phyloP scores from a whole-genome alignment of 2,329 filamentous ascomycete genomes.

The Neopestalotiopsis clavispora region DNA sequence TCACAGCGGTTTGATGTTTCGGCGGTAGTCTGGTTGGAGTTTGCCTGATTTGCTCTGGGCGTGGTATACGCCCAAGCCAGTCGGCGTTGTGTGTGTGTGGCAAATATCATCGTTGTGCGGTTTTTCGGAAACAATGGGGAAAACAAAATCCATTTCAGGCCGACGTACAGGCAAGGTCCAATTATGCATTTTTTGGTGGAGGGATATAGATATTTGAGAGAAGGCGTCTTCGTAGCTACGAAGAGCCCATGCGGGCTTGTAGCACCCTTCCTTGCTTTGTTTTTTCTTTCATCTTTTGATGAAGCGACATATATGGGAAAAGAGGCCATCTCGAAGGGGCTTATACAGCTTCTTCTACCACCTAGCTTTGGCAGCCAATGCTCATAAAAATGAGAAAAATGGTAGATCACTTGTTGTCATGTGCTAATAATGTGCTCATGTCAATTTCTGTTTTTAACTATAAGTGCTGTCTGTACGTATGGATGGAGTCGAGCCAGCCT shows the following conservation, averaged over 20 bases:
- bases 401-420: neutral
- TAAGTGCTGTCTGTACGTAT: no score
- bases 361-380: neutral
- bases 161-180: neutral
- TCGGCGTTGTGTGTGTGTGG: neutral
- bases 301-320: neutral
- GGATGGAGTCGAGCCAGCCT: no score
- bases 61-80: neutral
- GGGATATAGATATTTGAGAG: neutral
- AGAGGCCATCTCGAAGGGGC: neutral
- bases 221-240: neutral
- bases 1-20: neutral
- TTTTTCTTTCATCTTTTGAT: neutral
- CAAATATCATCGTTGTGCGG: neutral
- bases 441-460: no score
- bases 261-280: neutral
- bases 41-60: neutral
- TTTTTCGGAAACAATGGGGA: neutral
- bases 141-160: neutral
- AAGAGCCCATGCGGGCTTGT: neutral
- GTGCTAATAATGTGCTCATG: neutral
- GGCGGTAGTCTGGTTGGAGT: slow-evolving; percentile 6
- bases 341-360: neutral
- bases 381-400: neutral
- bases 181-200: neutral